These are phyloP conservation scores for Candida ovalis DNA, from an alignment of 805 yeast genomes.

Conservation along the genomic window DNA sequence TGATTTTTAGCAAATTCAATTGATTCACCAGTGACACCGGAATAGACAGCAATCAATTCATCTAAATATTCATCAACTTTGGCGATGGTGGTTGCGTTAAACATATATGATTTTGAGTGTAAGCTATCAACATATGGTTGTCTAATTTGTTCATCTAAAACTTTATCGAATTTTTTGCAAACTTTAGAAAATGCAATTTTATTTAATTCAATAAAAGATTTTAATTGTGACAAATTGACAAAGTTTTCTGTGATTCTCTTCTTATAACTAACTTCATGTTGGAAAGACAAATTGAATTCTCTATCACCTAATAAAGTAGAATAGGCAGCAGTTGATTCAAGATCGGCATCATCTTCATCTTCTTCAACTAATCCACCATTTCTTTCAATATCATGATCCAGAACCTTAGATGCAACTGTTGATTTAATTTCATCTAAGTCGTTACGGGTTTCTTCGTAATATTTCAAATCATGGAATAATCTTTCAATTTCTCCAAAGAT, in stretches of 20 bases:
- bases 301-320: slow-evolving; percentile 48
- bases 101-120: slow-evolving; percentile 33
- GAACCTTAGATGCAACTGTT: slow-evolving; percentile 18
- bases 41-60: slow-evolving; percentile 27
- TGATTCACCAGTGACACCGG: slow-evolving; percentile 22
- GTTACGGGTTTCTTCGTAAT: slow-evolving; percentile 27
- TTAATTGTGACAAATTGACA: slow-evolving; percentile 45
- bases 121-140: slow-evolving; percentile 35
- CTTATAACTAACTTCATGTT: slow-evolving; percentile 45
- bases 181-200: slow-evolving; percentile 52
- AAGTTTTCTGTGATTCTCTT: slow-evolving; percentile 42
- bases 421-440: slow-evolving; percentile 22
- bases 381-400: slow-evolving; percentile 16
- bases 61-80: slow-evolving; percentile 30
- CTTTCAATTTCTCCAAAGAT: slow-evolving; percentile 43
- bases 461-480: slow-evolving; percentile 45
- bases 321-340: slow-evolving; percentile 32
- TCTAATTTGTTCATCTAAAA: slow-evolving; percentile 41
- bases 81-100: slow-evolving; percentile 27
- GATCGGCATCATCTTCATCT: slow-evolving; percentile 36
- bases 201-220: slow-evolving; percentile 48
- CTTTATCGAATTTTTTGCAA: slow-evolving; percentile 50
- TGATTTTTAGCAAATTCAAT: slow-evolving; percentile 19
- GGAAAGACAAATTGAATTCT: slow-evolving; percentile 46
- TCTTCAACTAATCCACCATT: slow-evolving; percentile 26